Evolutionary conservation across 163 green algal species (phyloP), one percentile per base, ranked within the genome.

Genomic region (Coccomyxa subellipsoidea): DNA sequence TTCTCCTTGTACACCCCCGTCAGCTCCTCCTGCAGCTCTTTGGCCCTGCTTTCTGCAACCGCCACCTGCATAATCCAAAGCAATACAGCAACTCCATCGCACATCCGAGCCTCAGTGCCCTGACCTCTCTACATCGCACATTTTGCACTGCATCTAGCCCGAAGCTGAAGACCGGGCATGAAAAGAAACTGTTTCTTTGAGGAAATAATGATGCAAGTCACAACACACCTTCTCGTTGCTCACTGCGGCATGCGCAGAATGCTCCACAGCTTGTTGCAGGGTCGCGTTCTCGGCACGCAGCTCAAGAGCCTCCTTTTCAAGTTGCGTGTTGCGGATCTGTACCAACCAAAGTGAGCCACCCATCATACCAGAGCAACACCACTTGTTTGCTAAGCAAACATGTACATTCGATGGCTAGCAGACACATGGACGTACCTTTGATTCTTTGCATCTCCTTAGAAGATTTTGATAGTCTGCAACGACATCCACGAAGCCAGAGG

Each of bases 301-400:
- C 88, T 93, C 89, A 0, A 54, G 59, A 1, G 89, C 84, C 70
- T 92, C 89, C 69, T 89, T 89, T 72, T 91, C 88, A 15, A 93
- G 83, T 83, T 93, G 89, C 0, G 72, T 82, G n/a, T 75, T 79
- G 23, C 89, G 82, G 23, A 93, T 85, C 85, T 93, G 84, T 69
- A 47, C n/a, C 31, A 39, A 39, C 12, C 47, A 66, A n/a, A n/a
- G n/a, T n/a, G n/a, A n/a, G n/a, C n/a, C n/a, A n/a, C n/a, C n/a
- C n/a, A n/a, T n/a, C n/a, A n/a, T n/a, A n/a, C n/a, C n/a, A n/a
- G n/a, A n/a, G n/a, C n/a, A n/a, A n/a, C n/a, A n/a, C n/a, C n/a
- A n/a, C n/a, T n/a, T n/a, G n/a, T n/a, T n/a, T n/a, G n/a, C n/a
- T n/a, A n/a, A n/a, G n/a, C n/a, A n/a, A n/a, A n/a, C n/a, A n/a